Evolutionary conservation across 2,329 filamentous ascomycete species (phyloP), one percentile per base, ranked within the genome.

Genomic region (Trichoderma hamatum): DNA sequence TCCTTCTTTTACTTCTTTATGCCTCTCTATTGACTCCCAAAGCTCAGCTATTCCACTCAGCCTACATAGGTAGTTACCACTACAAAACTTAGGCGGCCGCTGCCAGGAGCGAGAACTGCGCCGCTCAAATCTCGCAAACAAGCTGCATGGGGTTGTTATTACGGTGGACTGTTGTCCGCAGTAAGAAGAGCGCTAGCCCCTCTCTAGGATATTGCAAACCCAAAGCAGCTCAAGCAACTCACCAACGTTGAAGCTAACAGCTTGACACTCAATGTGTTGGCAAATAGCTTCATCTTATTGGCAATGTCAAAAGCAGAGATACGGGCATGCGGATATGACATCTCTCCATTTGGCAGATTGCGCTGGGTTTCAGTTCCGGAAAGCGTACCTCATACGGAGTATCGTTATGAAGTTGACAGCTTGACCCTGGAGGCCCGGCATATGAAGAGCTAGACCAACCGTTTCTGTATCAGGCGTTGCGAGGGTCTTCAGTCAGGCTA

Each of bases 391-490:
- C 62, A 46, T 65, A 56, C 34, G 24, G 32, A 56, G 62, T 43
- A 56, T 52, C 13, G 32, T 3, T 32, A 16, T 52, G 32, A 51
- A 19, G 16, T 28, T 52, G 51, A 36, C 19, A n/a, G 49, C 28
- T 24, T 19, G 32, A 55, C 34, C 62, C 46, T 54, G 26, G 26
- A 32, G 24, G 43, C 19, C n/a, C 19, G 13, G n/a, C 26, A 30
- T 61, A 49, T 43, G 16, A 11, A n/a, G 11, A 34, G 26, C 39
- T 26, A 43, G 43, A 32, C 54, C 63, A 28, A 24, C 56, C 39
- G 63, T 58, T 58, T 66, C 54, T 21, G 63, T 59, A 67, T 67
- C 63, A 67, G 63, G 63, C 63, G 3, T 59, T 36, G 39, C 63
- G 63, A 66, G 63, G 63, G 19, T 58, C n/a, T 14, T 66, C 63